phyloP scores from a whole-genome alignment of 164 flowering plant genomes.

The Chloranthus sessilifolius region DNA sequence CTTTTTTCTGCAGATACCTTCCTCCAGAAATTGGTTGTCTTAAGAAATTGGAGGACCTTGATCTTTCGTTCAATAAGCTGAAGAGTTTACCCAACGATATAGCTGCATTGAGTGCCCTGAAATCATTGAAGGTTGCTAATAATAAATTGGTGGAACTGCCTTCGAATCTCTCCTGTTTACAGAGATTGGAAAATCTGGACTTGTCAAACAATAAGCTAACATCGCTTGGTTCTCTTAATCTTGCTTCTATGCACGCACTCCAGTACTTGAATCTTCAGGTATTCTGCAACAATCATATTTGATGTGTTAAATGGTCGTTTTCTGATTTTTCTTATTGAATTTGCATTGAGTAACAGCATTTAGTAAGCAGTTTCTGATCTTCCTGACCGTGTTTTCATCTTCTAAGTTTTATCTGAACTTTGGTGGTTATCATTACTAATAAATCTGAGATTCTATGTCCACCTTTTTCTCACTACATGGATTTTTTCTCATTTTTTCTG shows the following conservation, averaged over 20 bases:
- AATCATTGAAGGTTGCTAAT: conserved; percentile 65
- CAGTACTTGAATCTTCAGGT: conserved; percentile 81
- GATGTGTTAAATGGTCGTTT: not conserved
- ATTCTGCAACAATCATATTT: conserved; percentile 8
- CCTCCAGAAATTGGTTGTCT: conserved; percentile 88
- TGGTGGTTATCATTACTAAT: too few species aligned
- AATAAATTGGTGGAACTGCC: conserved; percentile 83
- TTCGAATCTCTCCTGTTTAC: conserved; percentile 43
- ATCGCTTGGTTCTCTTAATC: conserved; percentile 64
- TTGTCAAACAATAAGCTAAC: conserved; percentile 82
- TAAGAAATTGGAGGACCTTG: conserved; percentile 63
- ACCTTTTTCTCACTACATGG: too few species aligned
- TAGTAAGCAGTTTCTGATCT: not conserved
- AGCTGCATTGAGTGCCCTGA: conserved; percentile 47
- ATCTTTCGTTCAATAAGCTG: conserved; percentile 89
- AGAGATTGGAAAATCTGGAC: conserved; percentile 70
- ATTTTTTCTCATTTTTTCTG: too few species aligned
- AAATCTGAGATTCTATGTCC: too few species aligned
- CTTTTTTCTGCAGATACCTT: conserved; percentile 60
- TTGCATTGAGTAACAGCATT: not conserved
- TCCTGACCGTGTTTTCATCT: too few species aligned
- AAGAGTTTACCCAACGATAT: conserved; percentile 76
- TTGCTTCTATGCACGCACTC: conserved; percentile 60
- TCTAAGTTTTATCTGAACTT: not conserved
- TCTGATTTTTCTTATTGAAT: not conserved